phyloP scores from a whole-genome alignment of 2,329 filamentous ascomycete species.

The Colletotrichum noveboracense region DNA sequence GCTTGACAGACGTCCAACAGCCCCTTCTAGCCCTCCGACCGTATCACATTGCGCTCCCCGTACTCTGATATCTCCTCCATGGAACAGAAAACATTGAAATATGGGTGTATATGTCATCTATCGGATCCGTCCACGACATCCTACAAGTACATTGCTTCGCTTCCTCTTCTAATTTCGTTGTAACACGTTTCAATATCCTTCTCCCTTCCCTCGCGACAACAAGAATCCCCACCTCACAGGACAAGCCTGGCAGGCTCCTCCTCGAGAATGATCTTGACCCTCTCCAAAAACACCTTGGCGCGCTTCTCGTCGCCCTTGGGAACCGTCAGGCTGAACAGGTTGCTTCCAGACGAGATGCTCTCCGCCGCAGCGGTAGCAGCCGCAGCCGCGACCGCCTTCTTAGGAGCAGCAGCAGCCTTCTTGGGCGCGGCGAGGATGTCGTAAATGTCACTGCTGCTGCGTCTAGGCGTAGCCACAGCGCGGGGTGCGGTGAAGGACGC shows the following conservation, averaged over 20 bases:
- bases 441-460: constrained; percentile 70
- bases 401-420: constrained; percentile 18
- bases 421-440: constrained; percentile 71
- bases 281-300: constrained; percentile 81
- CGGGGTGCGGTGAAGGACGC: constrained; percentile 40
- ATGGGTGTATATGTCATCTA: constrained; percentile 9
- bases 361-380: constrained; percentile 33
- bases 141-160: constrained; percentile 19
- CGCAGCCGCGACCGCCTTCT: constrained; percentile 10
- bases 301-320: constrained; percentile 81
- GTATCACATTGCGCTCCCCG: background rate
- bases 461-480: constrained; percentile 32
- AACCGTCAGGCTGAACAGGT: constrained; percentile 84
- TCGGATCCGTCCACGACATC: constrained; percentile 7
- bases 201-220: background rate
- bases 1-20: background rate
- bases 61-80: background rate
- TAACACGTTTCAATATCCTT: background rate
- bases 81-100: background rate
- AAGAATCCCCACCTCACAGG: constrained; percentile 43
- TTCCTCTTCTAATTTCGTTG: background rate
- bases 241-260: constrained; percentile 79
- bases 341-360: constrained; percentile 62
- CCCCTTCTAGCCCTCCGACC: background rate
- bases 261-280: constrained; percentile 84